These are phyloP conservation scores for Asterophora lycoperdoides DNA, from an alignment of 768 basidiomycete genomes.

Conservation along the genomic window DNA sequence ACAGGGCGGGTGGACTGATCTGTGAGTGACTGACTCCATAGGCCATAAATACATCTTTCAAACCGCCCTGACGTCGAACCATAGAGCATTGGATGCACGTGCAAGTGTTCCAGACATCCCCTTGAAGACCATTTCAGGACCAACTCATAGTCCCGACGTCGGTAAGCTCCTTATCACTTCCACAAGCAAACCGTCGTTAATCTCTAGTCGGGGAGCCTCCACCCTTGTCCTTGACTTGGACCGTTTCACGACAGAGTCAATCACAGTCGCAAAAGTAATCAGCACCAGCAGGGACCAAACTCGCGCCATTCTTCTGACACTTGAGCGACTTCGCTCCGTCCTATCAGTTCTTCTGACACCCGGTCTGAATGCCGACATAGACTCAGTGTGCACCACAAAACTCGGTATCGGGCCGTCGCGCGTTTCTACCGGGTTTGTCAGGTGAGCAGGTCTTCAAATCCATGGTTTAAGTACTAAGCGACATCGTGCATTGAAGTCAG, in stretches of 20 bases:
- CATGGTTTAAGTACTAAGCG: no score
- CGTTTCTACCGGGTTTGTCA: constrained; percentile 42
- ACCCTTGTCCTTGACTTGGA: constrained; percentile 50
- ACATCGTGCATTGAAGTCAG: constrained; percentile 23
- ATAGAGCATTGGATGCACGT: constrained; percentile 19
- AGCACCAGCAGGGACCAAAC: constrained; percentile 43
- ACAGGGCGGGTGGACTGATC: constrained; percentile 68
- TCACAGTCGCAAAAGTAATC: constrained; percentile 47
- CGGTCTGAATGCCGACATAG: constrained; percentile 66
- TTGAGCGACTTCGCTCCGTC: constrained; percentile 53
- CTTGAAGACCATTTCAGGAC: constrained; percentile 23
- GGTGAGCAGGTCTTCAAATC: constrained; percentile 29
- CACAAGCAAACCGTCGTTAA: background rate
- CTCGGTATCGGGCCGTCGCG: constrained; percentile 44
- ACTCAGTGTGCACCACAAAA: constrained; percentile 57
- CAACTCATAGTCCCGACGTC: constrained; percentile 13
- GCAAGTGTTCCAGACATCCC: constrained; percentile 19
- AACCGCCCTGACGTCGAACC: background rate
- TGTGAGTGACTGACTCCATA: constrained; percentile 46
- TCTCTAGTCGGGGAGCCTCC: constrained; percentile 31
- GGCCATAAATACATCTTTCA: background rate
- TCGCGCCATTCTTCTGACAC: constrained; percentile 38
- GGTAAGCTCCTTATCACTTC: constrained; percentile 18
- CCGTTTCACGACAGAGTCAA: constrained; percentile 44
- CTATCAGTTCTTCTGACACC: constrained; percentile 66